These are phyloP conservation scores for Ogataea hybrid DNA, from an alignment of 1,139 yeast species.

Conservation along the genomic window DNA sequence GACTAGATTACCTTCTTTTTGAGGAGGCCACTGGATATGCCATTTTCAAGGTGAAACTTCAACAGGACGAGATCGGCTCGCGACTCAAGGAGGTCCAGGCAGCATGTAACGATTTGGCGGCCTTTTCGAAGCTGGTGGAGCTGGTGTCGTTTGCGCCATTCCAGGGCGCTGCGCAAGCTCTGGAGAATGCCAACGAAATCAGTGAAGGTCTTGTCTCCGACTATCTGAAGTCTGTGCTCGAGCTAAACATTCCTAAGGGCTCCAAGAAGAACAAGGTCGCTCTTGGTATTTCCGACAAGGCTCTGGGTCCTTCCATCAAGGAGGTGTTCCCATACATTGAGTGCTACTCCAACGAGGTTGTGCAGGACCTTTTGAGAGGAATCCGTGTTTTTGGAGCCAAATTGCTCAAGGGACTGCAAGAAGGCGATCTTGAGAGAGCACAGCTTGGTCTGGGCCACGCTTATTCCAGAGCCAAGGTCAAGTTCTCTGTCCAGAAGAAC, in stretches of 20 bases:
- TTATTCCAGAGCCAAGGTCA: constrained; percentile 97
- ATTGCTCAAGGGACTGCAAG: constrained; percentile 85
- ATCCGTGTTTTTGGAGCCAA: constrained; percentile 88
- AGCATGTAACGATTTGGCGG: constrained; percentile 81
- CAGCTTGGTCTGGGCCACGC: constrained; percentile 99
- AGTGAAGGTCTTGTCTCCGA: constrained; percentile 97
- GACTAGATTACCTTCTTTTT: constrained; percentile 87
- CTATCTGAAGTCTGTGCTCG: constrained; percentile 83
- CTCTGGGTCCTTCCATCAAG: constrained; percentile 95
- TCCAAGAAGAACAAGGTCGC: constrained; percentile 58
- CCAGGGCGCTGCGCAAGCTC: constrained; percentile 98
- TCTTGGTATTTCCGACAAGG: constrained; percentile 91
- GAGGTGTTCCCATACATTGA: constrained; percentile 86
- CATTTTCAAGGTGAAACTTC: constrained; percentile 87
- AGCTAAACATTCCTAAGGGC: constrained; percentile 87
- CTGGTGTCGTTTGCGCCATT: constrained; percentile 96
- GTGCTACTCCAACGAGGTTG: constrained; percentile 86
- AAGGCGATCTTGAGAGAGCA: constrained; percentile 96
- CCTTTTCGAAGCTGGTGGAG: constrained; percentile 90
- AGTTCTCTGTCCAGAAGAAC: constrained; percentile 97
- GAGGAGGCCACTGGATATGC: constrained; percentile 99
- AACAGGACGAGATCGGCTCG: constrained; percentile 93
- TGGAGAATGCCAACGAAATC: constrained; percentile 96
- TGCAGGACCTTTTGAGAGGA: constrained; percentile 94
- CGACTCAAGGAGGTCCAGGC: constrained; percentile 93